Percentiles rank a stretch among this genome's conserved stretches.
These are phyloP conservation scores for Alternaria triticina DNA, from an alignment of 2,329 filamentous ascomycete species.

Conservation along the genomic window DNA sequence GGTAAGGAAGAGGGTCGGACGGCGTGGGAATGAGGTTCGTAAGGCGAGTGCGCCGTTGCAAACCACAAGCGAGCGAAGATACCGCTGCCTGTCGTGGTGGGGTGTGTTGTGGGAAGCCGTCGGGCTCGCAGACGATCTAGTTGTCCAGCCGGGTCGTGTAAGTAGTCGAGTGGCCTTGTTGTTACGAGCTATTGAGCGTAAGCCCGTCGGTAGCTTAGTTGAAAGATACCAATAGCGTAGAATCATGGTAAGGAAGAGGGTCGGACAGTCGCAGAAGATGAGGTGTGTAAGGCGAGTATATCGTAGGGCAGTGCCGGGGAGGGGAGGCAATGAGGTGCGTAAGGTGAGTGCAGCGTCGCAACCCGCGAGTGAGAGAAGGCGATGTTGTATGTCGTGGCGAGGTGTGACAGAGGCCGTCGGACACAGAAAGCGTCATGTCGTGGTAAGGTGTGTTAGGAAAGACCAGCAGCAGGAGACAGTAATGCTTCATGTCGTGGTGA, in stretches of 20 bases:
- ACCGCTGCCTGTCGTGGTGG: background rate
- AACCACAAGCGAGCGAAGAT: background rate
- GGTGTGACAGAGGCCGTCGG: background rate
- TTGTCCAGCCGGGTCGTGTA: constrained; percentile 50
- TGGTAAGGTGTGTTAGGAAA: background rate
- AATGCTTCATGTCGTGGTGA: background rate
- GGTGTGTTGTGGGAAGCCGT: background rate
- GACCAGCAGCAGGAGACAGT: too few species aligned
- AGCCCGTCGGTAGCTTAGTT: constrained; percentile 8
- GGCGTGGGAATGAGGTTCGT: background rate
- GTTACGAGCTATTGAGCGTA: constrained; percentile 29
- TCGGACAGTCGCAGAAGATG: background rate
- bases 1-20: background rate
- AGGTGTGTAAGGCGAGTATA: background rate
- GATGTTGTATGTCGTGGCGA: background rate
- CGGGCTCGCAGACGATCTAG: constrained; percentile 33
- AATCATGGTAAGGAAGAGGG: background rate
- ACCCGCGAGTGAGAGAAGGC: background rate
- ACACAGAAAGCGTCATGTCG: background rate
- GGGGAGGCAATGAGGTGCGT: background rate
- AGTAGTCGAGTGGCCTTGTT: constrained; percentile 47
- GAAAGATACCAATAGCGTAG: background rate
- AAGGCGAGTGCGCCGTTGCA: background rate
- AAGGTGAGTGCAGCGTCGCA: background rate
- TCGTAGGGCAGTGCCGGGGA: background rate